Base-by-base conservation (phyloP, 441 rosid species). In the Hura crepitans region DNA sequence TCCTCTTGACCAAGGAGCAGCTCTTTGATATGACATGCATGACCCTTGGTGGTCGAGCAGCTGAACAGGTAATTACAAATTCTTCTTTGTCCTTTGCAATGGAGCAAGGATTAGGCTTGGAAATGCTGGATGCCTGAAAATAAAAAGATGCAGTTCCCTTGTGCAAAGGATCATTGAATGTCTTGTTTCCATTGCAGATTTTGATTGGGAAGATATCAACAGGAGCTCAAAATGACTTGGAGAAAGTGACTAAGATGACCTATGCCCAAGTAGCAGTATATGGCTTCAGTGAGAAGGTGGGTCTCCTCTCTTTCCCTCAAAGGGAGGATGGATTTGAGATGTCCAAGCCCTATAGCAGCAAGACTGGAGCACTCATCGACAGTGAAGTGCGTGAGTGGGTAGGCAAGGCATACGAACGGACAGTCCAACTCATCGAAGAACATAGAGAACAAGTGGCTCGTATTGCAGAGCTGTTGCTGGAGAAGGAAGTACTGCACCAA, bases 241-340 rank as follows among this genome's bases (percentile, higher is more conserved):
- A 83, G 81, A 84, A 87, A 74, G 89, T 85, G 68, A 87, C 89
- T 1, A 85, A 87, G 79, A 84, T 87, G 89, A 85, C 87, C 0
- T 84, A 84, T 55, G 88, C 86, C 65, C 89, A 86, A 76, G 89
- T 89, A n/a, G 85, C 92, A 39, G 82, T 84, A 5, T 87, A 85
- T 74, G 90, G 92, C 56, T 89, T 89, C 65, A 87, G 90, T 59
- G 95, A 89, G 74, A 89, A 87, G 65, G 92, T 85, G 5, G 95
- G 92, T 47, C 95, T 89, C 56, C 87, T 89, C 27, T 89, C 88
- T 47, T 89, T 89, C 73, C 92, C 90, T 59, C 86, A 62, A 61
- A 81, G 79, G 66, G 85, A 85, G 1, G 84, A 84, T 58, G 47
- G 78, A 30, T 75, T 72, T 4, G 89, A 83, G 81, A 85, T 85